Conservation (phyloP, 2,329 filamentous ascomycete genomes). For the Talaromyces piceae region DNA sequence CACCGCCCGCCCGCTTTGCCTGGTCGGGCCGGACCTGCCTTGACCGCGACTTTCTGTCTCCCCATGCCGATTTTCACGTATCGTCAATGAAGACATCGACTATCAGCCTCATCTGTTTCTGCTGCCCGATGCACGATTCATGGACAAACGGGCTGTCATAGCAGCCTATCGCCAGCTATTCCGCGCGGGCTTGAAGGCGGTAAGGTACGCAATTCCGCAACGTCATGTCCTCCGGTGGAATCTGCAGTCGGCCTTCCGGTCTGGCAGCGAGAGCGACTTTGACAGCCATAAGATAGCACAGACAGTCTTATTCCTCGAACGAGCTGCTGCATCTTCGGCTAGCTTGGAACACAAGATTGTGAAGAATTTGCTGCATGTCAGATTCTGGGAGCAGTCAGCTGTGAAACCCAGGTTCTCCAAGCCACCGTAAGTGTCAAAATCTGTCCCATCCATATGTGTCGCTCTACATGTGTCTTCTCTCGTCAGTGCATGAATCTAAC, state of each 20-base stretch:
- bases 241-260: slow-evolving; percentile 37
- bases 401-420: slow-evolving; percentile 13
- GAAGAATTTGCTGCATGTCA: slow-evolving; percentile 37
- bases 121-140: background rate
- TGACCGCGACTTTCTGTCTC: background rate
- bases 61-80: background rate
- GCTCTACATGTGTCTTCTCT: background rate
- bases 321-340: slow-evolving; percentile 26
- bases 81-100: background rate
- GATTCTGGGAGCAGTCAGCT: slow-evolving; percentile 36
- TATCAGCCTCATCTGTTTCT: background rate
- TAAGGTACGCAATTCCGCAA: slow-evolving; percentile 51
- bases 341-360: slow-evolving; percentile 43
- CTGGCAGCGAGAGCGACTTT: slow-evolving; percentile 28
- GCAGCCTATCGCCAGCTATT: slow-evolving; percentile 53
- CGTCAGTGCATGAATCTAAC: background rate
- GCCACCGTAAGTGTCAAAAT: slow-evolving; percentile 4
- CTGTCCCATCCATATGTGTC: slow-evolving; percentile 22
- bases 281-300: slow-evolving; percentile 35
- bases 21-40: background rate
- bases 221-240: slow-evolving; percentile 46
- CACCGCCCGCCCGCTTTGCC: background rate
- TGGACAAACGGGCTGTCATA: slow-evolving; percentile 29
- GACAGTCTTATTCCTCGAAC: slow-evolving; percentile 39
- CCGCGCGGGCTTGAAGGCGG: slow-evolving; percentile 45